phyloP scores from a whole-genome alignment of 2,329 filamentous ascomycete species.

The Penicillium sp. region DNA sequence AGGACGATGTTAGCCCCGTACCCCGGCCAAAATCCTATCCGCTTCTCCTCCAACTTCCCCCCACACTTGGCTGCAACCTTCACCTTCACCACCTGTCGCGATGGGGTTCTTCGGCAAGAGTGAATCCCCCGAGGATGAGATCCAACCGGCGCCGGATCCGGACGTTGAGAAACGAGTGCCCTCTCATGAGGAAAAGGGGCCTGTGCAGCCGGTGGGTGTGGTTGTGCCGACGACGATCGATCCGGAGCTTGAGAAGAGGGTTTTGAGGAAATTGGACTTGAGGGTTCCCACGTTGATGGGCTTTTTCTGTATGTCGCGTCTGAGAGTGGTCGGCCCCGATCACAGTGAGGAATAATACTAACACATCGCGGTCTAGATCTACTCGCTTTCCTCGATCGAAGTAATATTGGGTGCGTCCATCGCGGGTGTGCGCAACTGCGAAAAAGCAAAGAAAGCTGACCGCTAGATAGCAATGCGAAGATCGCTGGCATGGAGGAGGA shows the following conservation, averaged over 20 bases:
- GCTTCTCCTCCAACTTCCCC: constrained; percentile 1
- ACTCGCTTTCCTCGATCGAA: constrained; percentile 54
- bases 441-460: constrained; percentile 12
- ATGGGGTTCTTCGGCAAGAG: constrained; percentile 30
- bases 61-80: background rate
- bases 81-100: background rate
- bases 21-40: constrained; percentile 4
- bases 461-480: constrained; percentile 52
- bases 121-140: constrained; percentile 23
- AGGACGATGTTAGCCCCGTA: constrained; percentile 2
- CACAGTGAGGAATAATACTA: no score
- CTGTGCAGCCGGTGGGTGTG: constrained; percentile 21
- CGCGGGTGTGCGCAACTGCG: no score
- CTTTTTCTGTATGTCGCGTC: constrained; percentile 43
- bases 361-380: constrained; percentile 49
- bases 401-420: constrained; percentile 52
- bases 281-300: constrained; percentile 41
- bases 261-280: constrained; percentile 43
- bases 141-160: constrained; percentile 22
- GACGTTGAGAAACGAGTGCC: constrained; percentile 35
- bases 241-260: constrained; percentile 38
- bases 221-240: constrained; percentile 30
- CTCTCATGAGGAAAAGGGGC: constrained; percentile 27
- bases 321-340: no score
- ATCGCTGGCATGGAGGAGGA: constrained; percentile 59